Base-by-base conservation (phyloP, 2,329 filamentous ascomycete species). In the Cadophora luteo-olivacea region DNA sequence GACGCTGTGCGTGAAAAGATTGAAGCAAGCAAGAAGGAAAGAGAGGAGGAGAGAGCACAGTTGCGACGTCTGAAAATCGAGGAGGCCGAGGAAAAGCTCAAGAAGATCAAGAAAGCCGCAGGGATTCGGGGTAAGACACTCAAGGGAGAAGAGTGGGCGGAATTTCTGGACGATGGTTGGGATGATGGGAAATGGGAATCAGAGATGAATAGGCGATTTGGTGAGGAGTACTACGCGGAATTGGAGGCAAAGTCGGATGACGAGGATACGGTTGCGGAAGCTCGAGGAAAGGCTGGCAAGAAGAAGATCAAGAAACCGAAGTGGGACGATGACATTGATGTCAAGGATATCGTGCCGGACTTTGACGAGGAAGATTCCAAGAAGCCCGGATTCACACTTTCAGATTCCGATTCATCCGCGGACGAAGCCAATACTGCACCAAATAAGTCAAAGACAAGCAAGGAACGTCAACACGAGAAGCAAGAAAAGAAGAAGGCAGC, bases 281-380 rank as follows among this genome's bases (percentile, higher is more conserved):
- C 49, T n/a, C n/a, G n/a, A n/a, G n/a, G n/a, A 64, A 64, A 64
- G 24, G 72, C 66, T 64, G 89, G 87, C 78, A 89, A 88, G 73
- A 90, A 86, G 77, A 85, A 85, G 72, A 81, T 86, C 11, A 93
- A 92, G 84, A 97, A 97, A 82, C 93, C 93, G 11, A 92, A 89
- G 71, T 99, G 95, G 91, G 93, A 97, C 75, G 94, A 98, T 76
- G 96, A 99, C 78, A 97, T 99, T 75, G 94, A 98, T 78, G 98
- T 99, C 82, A 93, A 92, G 70, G 95, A 97, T 79, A 85, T 97
- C 62, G 83, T 97, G 33, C 94, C 93, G 1, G 93, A 97, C 70
- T 97, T 97, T 77, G 88, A 92, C 24, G 92, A 93, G 32, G 87
- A 87, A 7, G 82, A 85, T 78, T 58, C 76, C 78, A 33, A 84